Conservation (phyloP, 2,329 filamentous ascomycete species). For the Sarocladiaceae sp. region DNA sequence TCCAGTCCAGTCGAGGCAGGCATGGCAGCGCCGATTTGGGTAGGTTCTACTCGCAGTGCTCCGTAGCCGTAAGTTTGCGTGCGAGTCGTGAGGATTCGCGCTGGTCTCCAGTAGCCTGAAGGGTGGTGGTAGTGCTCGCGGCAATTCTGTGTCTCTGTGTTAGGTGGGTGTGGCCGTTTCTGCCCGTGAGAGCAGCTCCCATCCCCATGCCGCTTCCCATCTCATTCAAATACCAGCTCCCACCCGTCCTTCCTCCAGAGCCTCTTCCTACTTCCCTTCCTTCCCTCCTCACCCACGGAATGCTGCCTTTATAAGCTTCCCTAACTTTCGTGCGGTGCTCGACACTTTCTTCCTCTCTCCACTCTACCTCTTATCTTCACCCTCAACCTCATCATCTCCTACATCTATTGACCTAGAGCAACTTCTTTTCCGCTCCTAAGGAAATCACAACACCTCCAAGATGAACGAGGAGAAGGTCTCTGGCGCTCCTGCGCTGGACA, state of each 20-base stretch:
- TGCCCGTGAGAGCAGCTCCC: not conserved
- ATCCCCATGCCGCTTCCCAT: not conserved
- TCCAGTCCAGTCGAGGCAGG: too few species aligned
- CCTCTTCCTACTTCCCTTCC: constrained; percentile 26
- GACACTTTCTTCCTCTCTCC: constrained; percentile 25
- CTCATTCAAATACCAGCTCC: constrained; percentile 22
- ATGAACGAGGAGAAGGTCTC: constrained; percentile 54
- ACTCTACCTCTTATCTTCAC: constrained; percentile 20
- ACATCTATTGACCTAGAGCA: constrained; percentile 8
- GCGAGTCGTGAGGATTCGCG: constrained; percentile 7
- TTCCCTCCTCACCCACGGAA: constrained; percentile 44
- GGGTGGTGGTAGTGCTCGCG: not conserved
- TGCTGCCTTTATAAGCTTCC: constrained; percentile 40
- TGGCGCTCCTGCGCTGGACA: constrained; percentile 55
- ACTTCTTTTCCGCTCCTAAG: constrained; percentile 2
- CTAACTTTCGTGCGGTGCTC: constrained; percentile 47
- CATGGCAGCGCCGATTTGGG: too few species aligned
- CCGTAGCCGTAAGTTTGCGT: constrained; percentile 6
- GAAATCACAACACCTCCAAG: constrained; percentile 10
- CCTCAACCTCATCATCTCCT: not conserved
- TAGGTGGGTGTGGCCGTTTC: too few species aligned
- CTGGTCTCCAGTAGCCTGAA: constrained; percentile 3
- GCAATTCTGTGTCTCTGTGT: constrained; percentile 7
- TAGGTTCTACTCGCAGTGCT: too few species aligned
- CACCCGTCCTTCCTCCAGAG: constrained; percentile 22